Evolutionary conservation across 1,284 basidiomycete species (phyloP).

Genomic region (Omphalotus olearius): DNA sequence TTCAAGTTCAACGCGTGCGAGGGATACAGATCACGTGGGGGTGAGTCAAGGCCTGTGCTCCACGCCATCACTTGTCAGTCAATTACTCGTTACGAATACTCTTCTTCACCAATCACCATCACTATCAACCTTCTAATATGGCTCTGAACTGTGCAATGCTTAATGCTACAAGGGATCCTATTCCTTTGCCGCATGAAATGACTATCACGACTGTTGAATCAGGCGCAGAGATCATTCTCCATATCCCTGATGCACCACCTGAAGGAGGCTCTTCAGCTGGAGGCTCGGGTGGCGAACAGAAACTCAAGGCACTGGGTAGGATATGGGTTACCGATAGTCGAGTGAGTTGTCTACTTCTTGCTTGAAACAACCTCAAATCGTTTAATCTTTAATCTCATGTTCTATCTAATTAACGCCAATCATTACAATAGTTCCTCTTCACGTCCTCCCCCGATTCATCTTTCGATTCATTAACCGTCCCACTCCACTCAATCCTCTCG

Average conservation of each 20-base stretch:
- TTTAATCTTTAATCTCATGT: not conserved
- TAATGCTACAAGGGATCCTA: conserved; percentile 47
- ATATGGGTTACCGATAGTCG: conserved; percentile 68
- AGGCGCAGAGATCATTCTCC: conserved; percentile 54
- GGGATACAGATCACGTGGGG: no score
- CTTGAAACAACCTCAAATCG: not conserved
- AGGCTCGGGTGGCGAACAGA: conserved; percentile 50
- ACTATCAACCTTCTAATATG: conserved; percentile 37
- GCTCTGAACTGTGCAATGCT: conserved; percentile 78
- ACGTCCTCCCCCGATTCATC: conserved; percentile 38
- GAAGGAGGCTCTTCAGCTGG: conserved; percentile 37
- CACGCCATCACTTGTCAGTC: no score
- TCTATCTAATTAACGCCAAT: not conserved
- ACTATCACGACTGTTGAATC: conserved; percentile 51
- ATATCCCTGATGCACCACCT: conserved; percentile 51
- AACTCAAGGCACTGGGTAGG: conserved; percentile 53
- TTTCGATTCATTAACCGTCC: conserved; percentile 51
- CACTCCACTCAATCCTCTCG: conserved; percentile 58
- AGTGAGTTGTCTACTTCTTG: conserved; percentile 34
- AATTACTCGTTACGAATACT: no score
- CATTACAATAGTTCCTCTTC: conserved; percentile 56
- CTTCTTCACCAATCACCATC: no score
- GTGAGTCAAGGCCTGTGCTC: no score
- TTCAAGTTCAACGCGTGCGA: no score
- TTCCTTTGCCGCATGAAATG: conserved; percentile 62